A percentile compares a stretch with the other conserved stretches of the same genome.
Evolutionary conservation across 176 grass and related monocot species (phyloP).

Genomic region (Cocos nucifera): DNA sequence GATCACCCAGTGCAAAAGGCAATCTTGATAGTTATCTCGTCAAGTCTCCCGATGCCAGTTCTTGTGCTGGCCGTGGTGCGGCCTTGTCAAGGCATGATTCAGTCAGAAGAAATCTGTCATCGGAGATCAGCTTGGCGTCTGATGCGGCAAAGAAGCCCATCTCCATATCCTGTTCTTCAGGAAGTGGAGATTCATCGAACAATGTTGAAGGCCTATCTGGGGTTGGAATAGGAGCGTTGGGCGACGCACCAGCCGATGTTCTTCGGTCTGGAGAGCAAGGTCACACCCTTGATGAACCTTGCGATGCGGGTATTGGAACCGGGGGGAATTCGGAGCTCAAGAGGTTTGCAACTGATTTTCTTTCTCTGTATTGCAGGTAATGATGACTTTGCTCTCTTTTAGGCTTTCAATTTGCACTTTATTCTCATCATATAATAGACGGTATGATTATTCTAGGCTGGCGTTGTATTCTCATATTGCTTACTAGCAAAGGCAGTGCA

Average conservation of each 20-base stretch:
- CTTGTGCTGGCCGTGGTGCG: background rate
- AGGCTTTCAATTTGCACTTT: no score
- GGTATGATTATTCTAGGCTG: no score
- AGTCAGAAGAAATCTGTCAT: background rate
- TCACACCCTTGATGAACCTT: background rate
- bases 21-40: conserved; percentile 40
- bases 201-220: no score
- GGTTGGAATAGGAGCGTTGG: background rate
- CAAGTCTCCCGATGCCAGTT: conserved; percentile 15
- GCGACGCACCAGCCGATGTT: background rate
- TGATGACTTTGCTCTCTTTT: no score
- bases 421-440: no score
- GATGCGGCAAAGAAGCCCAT: background rate
- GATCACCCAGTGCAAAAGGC: conserved; percentile 33
- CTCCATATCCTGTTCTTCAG: no score
- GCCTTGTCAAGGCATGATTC: background rate
- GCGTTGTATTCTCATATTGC: no score
- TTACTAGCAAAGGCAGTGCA: no score
- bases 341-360: conserved; percentile 53
- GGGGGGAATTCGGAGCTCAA: conserved; percentile 37
- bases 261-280: background rate
- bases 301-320: background rate
- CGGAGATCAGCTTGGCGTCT: background rate
- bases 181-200: no score
- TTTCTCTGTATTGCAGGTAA: conserved; percentile 73